A percentile compares a stretch with the other conserved stretches of the same genome.
Evolutionary conservation across 2,329 filamentous ascomycete species (phyloP).

Genomic region (Diplocarpon rosae): DNA sequence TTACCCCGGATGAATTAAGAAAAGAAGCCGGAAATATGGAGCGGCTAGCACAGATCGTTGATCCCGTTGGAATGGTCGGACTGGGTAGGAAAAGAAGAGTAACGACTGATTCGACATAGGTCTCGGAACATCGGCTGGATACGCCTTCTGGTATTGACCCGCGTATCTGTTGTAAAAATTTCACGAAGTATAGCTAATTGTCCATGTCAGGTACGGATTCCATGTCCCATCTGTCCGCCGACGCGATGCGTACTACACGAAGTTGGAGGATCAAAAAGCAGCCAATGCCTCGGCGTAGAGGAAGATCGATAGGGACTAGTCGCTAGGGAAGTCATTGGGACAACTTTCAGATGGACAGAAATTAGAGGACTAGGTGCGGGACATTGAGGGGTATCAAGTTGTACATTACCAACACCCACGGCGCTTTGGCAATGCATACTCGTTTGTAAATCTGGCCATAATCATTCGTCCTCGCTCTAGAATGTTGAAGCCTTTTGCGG

Average conservation of each 20-base stretch:
- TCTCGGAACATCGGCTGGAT: conserved; percentile 42
- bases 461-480: too few species aligned
- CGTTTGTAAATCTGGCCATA: background rate
- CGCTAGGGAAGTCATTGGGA: conserved; percentile 1
- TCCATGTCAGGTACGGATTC: conserved; percentile 28
- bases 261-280: conserved; percentile 31
- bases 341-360: background rate
- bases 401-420: conserved; percentile 25
- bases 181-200: conserved; percentile 3
- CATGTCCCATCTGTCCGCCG: conserved; percentile 32
- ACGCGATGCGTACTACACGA: conserved; percentile 32
- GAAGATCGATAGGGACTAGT: background rate
- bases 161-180: background rate
- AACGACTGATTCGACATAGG: conserved; percentile 29
- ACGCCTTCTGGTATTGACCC: conserved; percentile 41
- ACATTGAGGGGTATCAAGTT: conserved; percentile 15
- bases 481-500: too few species aligned
- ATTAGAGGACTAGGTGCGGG: conserved; percentile 3
- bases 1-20: background rate
- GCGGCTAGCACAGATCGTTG: too few species aligned
- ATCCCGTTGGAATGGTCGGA: background rate
- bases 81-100: background rate
- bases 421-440: conserved; percentile 22
- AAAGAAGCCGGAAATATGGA: too few species aligned
- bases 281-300: conserved; percentile 23